These are phyloP conservation scores for Cucumis cinereus DNA, from an alignment of 306 rosid species.

Conservation along the genomic window DNA sequence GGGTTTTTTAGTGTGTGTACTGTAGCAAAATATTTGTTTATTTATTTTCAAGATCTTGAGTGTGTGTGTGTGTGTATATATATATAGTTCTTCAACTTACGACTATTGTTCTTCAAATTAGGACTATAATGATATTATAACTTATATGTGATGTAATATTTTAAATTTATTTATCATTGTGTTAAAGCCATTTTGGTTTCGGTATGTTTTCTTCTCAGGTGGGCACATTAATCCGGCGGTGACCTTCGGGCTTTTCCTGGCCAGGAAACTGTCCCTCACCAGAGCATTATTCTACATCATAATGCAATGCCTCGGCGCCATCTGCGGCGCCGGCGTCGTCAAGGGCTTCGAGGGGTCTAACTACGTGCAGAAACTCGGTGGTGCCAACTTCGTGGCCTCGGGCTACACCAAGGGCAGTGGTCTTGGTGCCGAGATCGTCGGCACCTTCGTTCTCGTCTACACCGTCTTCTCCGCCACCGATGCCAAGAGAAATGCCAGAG, in stretches of 20 bases:
- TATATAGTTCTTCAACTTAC: no score
- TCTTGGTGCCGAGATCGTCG: conserved; percentile 82
- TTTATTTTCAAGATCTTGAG: no score
- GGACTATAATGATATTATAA: no score
- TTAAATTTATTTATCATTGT: no score
- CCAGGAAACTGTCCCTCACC: conserved; percentile 73
- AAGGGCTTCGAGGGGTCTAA: conserved; percentile 48
- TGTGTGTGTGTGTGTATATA: no score
- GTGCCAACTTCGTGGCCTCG: conserved; percentile 46
- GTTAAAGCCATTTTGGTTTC: no score
- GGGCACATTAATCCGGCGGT: conserved; percentile 96
- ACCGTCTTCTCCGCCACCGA: conserved; percentile 93
- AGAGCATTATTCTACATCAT: conserved; percentile 70
- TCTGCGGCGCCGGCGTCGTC: conserved; percentile 87
- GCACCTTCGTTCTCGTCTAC: conserved; percentile 94
- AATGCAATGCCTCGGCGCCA: conserved; percentile 88
- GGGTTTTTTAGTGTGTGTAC: background rate
- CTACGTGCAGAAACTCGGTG: conserved; percentile 43
- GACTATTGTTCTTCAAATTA: no score
- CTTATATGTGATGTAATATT: no score
- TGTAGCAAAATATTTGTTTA: background rate
- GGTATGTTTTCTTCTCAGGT: conserved; percentile 24
- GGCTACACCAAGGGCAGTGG: conserved; percentile 90
- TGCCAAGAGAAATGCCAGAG: conserved; percentile 84
- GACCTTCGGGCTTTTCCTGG: conserved; percentile 75